Evolutionary conservation across 768 basidiomycete species (phyloP), one percentile per base, ranked within the genome.

Genomic region (Mycena galericulata): DNA sequence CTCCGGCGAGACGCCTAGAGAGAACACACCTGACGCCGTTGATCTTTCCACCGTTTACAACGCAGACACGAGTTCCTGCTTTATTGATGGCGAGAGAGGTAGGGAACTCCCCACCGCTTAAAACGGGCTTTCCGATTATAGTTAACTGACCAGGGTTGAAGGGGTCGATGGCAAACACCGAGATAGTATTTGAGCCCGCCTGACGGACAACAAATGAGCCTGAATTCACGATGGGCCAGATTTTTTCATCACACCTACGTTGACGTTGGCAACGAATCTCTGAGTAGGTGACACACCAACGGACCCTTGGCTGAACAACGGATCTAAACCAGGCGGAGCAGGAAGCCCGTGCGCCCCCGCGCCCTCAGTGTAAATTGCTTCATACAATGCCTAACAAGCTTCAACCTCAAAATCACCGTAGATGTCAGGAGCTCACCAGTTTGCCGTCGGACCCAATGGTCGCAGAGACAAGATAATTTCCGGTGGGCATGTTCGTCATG

Each of bases 61-160:
- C 79, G 56, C 81, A 83, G 10, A 79, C 72, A 7, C 67, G 73
- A 56, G 63, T 75, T 22, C 77, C 79, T 32, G 73, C 72, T 29
- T 68, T 57, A 69, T 79, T 80, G 70, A 81, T 75, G 15, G 79
- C 76, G 32, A 83, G 60, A 6, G 81, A 79, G 30, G 78, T 74
- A 14, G 81, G 81, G 75, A 82, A 83, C 53, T 83, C 81, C 27
- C 82, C 82, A n/a, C 75, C 78, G 10, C 74, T 77, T 15, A 74
- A 75, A 20, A 79, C 76, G 4, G 81, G 81, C 32, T 76, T 67
- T 14, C 81, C 82, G 56, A 83, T 68, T 64, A 75, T 71, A 8
- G 54, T 57, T 43, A 83, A 69, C n/a, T 73, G 60, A 10, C 73
- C 72, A 0, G 82, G 82, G 41, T 79, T 73, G 40, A 67, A 63